Evolutionary conservation across 1,284 basidiomycete genomes (phyloP).

Genomic region (Termitomyces sp.): DNA sequence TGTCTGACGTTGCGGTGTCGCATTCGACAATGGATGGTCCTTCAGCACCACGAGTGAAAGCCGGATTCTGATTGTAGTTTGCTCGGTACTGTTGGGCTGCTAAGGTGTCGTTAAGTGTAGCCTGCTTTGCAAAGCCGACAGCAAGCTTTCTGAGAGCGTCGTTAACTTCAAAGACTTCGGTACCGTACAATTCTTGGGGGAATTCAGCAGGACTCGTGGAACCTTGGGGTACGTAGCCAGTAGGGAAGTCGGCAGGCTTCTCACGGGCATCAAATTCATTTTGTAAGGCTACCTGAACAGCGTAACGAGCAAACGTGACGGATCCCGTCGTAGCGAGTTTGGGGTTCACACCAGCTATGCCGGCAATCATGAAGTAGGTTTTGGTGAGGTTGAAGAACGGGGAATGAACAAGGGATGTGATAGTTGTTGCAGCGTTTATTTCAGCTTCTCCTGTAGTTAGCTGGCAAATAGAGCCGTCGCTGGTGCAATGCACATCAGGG

Average conservation of each 20-base stretch:
- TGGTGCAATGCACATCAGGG: slow-evolving; percentile 9
- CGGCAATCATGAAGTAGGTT: slow-evolving; percentile 12
- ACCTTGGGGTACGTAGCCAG: slow-evolving; percentile 12
- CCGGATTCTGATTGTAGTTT: slow-evolving; percentile 1
- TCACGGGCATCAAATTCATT: slow-evolving; percentile 12
- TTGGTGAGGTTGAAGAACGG: slow-evolving; percentile 5
- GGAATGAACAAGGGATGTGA: slow-evolving; percentile 9
- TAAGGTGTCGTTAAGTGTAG: slow-evolving; percentile 9
- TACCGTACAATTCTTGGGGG: slow-evolving; percentile 9
- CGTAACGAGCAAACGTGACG: slow-evolving; percentile 11
- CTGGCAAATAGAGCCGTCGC: slow-evolving; percentile 9
- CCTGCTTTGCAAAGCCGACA: slow-evolving; percentile 9
- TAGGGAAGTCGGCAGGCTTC: slow-evolving; percentile 9
- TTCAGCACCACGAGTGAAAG: slow-evolving; percentile 3
- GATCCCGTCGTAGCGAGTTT: slow-evolving; percentile 9
- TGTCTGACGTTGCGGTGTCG: slow-evolving; percentile 10
- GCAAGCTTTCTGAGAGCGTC: slow-evolving; percentile 8
- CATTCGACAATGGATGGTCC: slow-evolving; percentile 11
- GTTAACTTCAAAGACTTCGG: slow-evolving; percentile 13
- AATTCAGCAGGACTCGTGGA: slow-evolving; percentile 7
- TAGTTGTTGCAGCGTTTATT: slow-evolving; percentile 11
- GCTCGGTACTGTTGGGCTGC: slow-evolving; percentile 6
- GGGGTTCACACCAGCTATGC: slow-evolving; percentile 11
- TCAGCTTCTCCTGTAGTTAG: slow-evolving; percentile 11
- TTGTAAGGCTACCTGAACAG: slow-evolving; percentile 12